Evolutionary conservation across 2,329 filamentous ascomycete species (phyloP).

Genomic region (Clonostachys solani): DNA sequence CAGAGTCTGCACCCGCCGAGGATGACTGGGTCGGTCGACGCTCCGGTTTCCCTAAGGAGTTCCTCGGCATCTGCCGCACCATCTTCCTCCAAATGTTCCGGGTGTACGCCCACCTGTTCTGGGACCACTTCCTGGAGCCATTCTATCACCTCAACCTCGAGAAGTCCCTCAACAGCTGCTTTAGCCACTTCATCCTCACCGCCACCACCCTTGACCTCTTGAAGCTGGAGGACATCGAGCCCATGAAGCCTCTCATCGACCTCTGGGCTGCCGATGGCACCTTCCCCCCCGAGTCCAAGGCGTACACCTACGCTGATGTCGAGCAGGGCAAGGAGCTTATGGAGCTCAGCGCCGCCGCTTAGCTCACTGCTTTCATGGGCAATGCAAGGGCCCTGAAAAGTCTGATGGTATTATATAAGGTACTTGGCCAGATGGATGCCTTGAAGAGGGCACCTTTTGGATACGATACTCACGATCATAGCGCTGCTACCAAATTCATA

Average conservation of each 20-base stretch:
- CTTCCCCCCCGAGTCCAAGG: constrained; percentile 65
- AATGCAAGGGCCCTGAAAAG: no score
- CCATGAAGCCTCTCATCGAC: constrained; percentile 86
- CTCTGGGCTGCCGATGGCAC: constrained; percentile 82
- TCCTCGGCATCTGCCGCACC: constrained; percentile 78
- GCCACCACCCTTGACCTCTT: constrained; percentile 75
- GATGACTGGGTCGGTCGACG: constrained; percentile 78
- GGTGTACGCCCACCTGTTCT: constrained; percentile 93
- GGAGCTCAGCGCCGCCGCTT: constrained; percentile 1
- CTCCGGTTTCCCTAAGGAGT: constrained; percentile 82
- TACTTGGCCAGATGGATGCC: no score
- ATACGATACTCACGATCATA: no score
- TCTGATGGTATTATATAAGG: no score
- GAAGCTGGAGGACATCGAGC: constrained; percentile 79
- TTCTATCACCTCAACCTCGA: constrained; percentile 74
- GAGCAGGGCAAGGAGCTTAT: constrained; percentile 7
- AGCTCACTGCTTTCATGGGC: background rate
- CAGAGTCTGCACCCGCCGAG: constrained; percentile 41
- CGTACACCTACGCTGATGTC: constrained; percentile 54
- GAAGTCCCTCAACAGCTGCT: constrained; percentile 76
- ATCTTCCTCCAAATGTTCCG: constrained; percentile 97
- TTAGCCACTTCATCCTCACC: constrained; percentile 74
- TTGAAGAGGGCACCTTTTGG: no score
- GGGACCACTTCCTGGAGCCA: constrained; percentile 79
- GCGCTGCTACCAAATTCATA: no score